Evolutionary conservation across 2,329 filamentous ascomycete genomes (phyloP).

Genomic region (Colletotrichum aenigma): DNA sequence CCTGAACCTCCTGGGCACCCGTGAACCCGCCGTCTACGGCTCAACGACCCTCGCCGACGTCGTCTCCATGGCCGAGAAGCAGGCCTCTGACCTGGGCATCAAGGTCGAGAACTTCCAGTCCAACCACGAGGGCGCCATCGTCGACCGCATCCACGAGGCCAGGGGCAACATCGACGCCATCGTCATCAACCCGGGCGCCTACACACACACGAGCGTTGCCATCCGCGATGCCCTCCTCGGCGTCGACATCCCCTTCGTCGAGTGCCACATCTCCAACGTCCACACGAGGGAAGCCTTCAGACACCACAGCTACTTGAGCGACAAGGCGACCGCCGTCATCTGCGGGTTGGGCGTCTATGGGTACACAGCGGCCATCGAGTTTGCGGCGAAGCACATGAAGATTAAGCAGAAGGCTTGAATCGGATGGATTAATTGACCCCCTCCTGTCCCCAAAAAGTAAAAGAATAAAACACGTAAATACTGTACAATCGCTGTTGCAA

Average conservation of each 20-base stretch:
- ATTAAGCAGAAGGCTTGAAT: conserved; percentile 27
- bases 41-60: conserved; percentile 70
- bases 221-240: conserved; percentile 76
- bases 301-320: conserved; percentile 73
- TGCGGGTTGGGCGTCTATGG: conserved; percentile 70
- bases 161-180: conserved; percentile 64
- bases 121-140: conserved; percentile 77
- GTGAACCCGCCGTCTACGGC: conserved; percentile 78
- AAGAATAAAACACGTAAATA: not conserved
- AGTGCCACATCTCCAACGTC: conserved; percentile 79
- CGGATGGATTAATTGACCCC: not conserved
- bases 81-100: conserved; percentile 51
- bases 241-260: conserved; percentile 74
- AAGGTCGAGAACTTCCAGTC: conserved; percentile 65
- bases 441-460: not conserved
- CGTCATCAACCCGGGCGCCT: conserved; percentile 77
- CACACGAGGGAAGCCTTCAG: conserved; percentile 69
- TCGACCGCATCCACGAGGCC: conserved; percentile 75
- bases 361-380: conserved; percentile 65
- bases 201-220: conserved; percentile 78
- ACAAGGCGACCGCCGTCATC: conserved; percentile 77
- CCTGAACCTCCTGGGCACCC: conserved; percentile 77
- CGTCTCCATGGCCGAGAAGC: conserved; percentile 48
- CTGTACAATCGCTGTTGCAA: conserved; percentile 2
- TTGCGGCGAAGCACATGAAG: conserved; percentile 51